A percentile compares a stretch with the other conserved stretches of the same genome.
phyloP scores from a whole-genome alignment of 2,329 filamentous ascomycete species.

The Colletotrichum higginsianum region DNA sequence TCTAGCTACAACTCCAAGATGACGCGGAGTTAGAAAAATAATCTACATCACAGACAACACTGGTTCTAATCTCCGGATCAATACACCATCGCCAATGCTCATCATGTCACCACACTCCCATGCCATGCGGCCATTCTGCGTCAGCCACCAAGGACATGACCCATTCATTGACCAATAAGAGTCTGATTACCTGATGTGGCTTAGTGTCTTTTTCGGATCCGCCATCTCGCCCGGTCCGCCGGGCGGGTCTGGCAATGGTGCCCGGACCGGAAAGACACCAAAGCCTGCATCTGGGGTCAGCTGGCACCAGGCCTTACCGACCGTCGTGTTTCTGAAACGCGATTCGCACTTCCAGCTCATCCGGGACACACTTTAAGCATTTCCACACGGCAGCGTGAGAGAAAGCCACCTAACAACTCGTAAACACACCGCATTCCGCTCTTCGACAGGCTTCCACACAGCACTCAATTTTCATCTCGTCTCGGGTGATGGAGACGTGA shows the following conservation, averaged over 20 bases:
- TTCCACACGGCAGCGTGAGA: no score
- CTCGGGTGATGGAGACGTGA: neutral
- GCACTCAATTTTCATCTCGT: neutral
- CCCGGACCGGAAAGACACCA: neutral
- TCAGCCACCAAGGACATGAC: neutral
- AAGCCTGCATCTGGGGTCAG: neutral
- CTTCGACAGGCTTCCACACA: neutral
- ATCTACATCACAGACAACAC: no score
- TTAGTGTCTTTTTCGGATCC: neutral
- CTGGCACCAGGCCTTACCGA: neutral
- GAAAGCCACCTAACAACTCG: no score
- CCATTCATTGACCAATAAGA: slow-evolving; percentile 4
- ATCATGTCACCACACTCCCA: no score
- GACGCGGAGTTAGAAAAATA: no score
- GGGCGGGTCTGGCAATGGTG: neutral
- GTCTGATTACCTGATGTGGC: neutral
- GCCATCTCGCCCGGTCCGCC: neutral
- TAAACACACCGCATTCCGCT: neutral
- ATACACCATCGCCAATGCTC: no score
- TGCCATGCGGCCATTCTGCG: neutral
- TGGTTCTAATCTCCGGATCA: no score
- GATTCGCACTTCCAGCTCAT: neutral
- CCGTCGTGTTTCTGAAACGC: neutral
- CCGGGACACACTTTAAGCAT: neutral
- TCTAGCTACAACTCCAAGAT: no score